These are phyloP conservation scores for Podospora fimiseda DNA, from an alignment of 495 filamentous ascomycete species.

Conservation along the genomic window DNA sequence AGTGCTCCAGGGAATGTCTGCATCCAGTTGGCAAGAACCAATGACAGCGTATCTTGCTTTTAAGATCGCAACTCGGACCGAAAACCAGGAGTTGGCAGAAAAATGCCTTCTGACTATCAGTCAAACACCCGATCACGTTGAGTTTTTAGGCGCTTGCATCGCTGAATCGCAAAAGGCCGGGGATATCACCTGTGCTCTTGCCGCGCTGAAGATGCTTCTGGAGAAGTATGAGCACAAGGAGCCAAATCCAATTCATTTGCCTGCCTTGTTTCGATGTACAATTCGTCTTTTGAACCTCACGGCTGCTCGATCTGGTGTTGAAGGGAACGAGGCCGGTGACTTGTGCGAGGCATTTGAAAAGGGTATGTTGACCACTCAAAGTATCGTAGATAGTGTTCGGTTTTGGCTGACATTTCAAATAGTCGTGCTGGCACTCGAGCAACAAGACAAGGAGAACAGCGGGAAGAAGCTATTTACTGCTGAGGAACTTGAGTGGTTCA, in stretches of 20 bases:
- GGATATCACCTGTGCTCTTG: constrained; percentile 51
- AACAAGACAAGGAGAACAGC: constrained; percentile 24
- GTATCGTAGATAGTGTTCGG: no score
- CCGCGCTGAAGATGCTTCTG: constrained; percentile 53
- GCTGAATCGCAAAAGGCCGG: constrained; percentile 64
- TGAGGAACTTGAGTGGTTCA: constrained; percentile 74
- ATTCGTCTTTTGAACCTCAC: constrained; percentile 55
- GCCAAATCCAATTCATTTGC: constrained; percentile 53
- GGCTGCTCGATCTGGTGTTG: constrained; percentile 35
- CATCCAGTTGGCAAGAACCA: constrained; percentile 47
- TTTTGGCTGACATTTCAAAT: no score
- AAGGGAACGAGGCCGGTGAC: constrained; percentile 35
- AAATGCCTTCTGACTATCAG: constrained; percentile 51
- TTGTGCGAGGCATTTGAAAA: constrained; percentile 59
- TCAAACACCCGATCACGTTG: constrained; percentile 40
- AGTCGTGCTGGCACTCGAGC: constrained; percentile 44
- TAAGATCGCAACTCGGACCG: constrained; percentile 59
- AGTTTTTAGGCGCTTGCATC: constrained; percentile 68
- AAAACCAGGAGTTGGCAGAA: constrained; percentile 52
- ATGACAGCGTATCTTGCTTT: constrained; percentile 67
- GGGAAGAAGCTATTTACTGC: constrained; percentile 43
- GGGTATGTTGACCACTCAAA: constrained; percentile 49
- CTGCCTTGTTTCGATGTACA: constrained; percentile 59
- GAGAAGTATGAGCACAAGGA: constrained; percentile 46
- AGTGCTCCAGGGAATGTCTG: constrained; percentile 55